Conservation (phyloP, 1,139 yeast genomes). For the Candida smagusa region DNA sequence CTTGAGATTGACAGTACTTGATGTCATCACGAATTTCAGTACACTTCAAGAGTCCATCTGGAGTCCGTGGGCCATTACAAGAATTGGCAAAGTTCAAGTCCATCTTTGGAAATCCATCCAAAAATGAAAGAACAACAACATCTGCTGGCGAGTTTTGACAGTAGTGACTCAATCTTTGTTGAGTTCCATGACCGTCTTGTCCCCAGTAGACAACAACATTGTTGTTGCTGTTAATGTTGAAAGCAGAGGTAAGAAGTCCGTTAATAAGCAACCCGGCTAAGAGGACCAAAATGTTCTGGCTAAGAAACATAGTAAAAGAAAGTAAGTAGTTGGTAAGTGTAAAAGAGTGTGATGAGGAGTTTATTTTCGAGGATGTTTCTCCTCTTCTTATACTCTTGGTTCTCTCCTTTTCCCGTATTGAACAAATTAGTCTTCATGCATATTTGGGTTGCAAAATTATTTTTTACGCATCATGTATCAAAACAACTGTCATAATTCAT, state of each 20-base stretch:
- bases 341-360: background rate
- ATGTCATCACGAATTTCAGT: slow-evolving; percentile 14
- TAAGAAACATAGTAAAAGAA: background rate
- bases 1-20: slow-evolving; percentile 14
- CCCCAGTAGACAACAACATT: slow-evolving; percentile 19
- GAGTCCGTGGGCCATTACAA: slow-evolving; percentile 11
- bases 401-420: too few species aligned
- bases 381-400: too few species aligned
- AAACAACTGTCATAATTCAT: too few species aligned
- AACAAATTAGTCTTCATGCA: too few species aligned
- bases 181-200: slow-evolving; percentile 16
- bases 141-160: slow-evolving; percentile 14
- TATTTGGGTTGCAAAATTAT: too few species aligned
- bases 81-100: slow-evolving; percentile 14
- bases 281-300: background rate
- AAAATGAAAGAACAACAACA: slow-evolving; percentile 14
- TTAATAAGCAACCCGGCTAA: background rate
- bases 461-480: too few species aligned
- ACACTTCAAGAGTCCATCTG: slow-evolving; percentile 15
- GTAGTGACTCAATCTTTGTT: slow-evolving; percentile 12
- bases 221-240: slow-evolving; percentile 4
- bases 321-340: background rate
- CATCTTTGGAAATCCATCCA: slow-evolving; percentile 12
- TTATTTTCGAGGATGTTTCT: background rate
- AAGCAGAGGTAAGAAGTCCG: slow-evolving; percentile 4